Conservation (phyloP, 768 basidiomycete species). For the Pleurotus djamor region DNA sequence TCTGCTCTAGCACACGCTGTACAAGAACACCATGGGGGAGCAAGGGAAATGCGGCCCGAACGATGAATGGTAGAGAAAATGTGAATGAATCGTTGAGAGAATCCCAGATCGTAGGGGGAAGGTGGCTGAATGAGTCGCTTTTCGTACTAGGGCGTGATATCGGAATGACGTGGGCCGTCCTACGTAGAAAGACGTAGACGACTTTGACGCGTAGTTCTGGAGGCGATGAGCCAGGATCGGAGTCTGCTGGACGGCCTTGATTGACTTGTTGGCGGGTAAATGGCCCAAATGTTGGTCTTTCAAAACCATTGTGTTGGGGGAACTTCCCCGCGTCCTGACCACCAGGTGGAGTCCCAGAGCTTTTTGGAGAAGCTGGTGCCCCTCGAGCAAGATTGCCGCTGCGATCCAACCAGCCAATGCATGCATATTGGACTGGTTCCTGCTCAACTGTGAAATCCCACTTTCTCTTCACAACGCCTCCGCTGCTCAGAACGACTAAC, state of each 20-base stretch:
- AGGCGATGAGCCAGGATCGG: conserved; percentile 16
- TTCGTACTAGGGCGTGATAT: conserved; percentile 6
- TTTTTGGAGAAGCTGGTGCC: neutral
- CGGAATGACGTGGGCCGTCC: conserved; percentile 69
- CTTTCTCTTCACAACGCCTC: conserved; percentile 66
- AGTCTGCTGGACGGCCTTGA: conserved; percentile 24
- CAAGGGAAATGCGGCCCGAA: conserved; percentile 76
- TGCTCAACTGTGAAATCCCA: conserved; percentile 76
- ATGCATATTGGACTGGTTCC: conserved; percentile 77
- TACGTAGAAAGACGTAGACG: conserved; percentile 77
- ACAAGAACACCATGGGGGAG: conserved; percentile 79
- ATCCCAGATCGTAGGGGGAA: conserved; percentile 3
- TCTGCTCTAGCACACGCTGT: conserved; percentile 67
- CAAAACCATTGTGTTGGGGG: neutral
- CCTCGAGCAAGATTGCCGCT: neutral
- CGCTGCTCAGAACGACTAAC: conserved; percentile 61
- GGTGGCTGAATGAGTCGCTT: neutral
- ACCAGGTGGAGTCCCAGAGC: neutral
- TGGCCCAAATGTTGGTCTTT: conserved; percentile 52
- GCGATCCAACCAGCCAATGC: conserved; percentile 65
- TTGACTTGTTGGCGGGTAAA: conserved; percentile 30
- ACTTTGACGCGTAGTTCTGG: conserved; percentile 46
- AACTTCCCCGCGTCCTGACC: neutral
- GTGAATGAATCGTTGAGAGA: conserved; percentile 39
- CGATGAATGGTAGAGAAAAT: conserved; percentile 79